Evolutionary conservation across 331 rosid genomes (phyloP).

Genomic region (Saraca asoca): DNA sequence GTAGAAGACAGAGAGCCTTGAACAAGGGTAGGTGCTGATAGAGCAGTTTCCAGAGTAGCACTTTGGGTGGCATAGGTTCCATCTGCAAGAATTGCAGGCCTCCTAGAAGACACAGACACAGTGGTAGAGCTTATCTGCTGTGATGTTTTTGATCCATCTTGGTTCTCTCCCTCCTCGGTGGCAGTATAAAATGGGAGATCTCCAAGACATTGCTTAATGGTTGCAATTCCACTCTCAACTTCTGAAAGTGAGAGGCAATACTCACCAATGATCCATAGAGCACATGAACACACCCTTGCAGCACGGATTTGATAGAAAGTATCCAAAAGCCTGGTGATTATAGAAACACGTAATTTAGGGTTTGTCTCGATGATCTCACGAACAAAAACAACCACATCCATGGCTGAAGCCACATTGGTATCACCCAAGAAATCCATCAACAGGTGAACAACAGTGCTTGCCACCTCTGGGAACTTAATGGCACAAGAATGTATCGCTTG

Average conservation of each 20-base stretch:
- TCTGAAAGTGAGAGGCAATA: constrained; percentile 89
- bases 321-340: constrained; percentile 84
- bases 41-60: constrained; percentile 91
- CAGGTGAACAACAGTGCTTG: constrained; percentile 92
- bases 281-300: constrained; percentile 91
- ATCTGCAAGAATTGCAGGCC: constrained; percentile 94
- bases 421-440: constrained; percentile 99
- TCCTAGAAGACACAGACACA: constrained; percentile 73
- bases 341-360: constrained; percentile 86
- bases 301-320: constrained; percentile 93
- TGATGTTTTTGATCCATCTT: constrained; percentile 58
- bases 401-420: constrained; percentile 80
- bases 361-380: constrained; percentile 97
- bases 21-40: constrained; percentile 81
- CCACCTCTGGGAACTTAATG: constrained; percentile 95
- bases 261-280: constrained; percentile 96
- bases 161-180: constrained; percentile 80
- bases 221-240: constrained; percentile 75
- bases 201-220: constrained; percentile 90
- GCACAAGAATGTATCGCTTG: constrained; percentile 96
- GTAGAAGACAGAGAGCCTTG: constrained; percentile 75
- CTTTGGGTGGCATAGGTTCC: constrained; percentile 99
- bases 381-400: constrained; percentile 89
- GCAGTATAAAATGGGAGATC: constrained; percentile 85
- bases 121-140: constrained; percentile 65